Conservation (phyloP, 208 protist species). For the Wallacemonas sp. region DNA sequence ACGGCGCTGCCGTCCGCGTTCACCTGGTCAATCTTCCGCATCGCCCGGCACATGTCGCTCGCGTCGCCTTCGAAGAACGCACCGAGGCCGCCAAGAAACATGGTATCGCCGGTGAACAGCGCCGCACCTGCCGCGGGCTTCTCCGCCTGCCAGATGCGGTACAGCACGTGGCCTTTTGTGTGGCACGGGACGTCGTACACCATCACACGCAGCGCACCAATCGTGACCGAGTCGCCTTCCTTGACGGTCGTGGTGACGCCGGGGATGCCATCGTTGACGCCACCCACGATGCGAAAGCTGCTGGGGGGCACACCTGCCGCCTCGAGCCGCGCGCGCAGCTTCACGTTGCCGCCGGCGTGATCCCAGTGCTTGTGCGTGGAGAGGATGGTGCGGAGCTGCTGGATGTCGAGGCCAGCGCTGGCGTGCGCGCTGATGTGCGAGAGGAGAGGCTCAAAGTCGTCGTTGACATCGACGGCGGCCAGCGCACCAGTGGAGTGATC, state of each 20-base stretch:
- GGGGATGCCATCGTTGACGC: slow-evolving; percentile 68
- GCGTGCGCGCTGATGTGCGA: slow-evolving; percentile 37
- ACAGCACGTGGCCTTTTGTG: slow-evolving; percentile 87
- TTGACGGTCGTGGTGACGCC: slow-evolving; percentile 61
- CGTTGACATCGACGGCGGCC: slow-evolving; percentile 88
- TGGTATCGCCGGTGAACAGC: slow-evolving; percentile 95
- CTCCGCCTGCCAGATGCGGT: slow-evolving; percentile 40
- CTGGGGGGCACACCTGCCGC: slow-evolving; percentile 13
- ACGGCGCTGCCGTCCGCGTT: slow-evolving; percentile 25
- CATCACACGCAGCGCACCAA: slow-evolving; percentile 67
- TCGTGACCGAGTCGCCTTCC: slow-evolving; percentile 56
- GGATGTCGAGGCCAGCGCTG: slow-evolving; percentile 2
- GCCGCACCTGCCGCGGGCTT: slow-evolving; percentile 47
- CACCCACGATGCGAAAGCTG: slow-evolving; percentile 65
- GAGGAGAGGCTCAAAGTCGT: slow-evolving; percentile 68
- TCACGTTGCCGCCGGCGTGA: slow-evolving; percentile 88
- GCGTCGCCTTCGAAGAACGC: slow-evolving; percentile 93
- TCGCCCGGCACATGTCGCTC: slow-evolving; percentile 71
- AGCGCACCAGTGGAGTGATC: slow-evolving; percentile 60
- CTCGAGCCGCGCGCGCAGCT: slow-evolving; percentile 37
- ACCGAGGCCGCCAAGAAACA: slow-evolving; percentile 94
- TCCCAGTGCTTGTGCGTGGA: slow-evolving; percentile 96
- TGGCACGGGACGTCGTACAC: slow-evolving; percentile 88
- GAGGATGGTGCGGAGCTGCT: slow-evolving; percentile 61
- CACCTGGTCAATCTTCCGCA: slow-evolving; percentile 54